Base-by-base conservation (phyloP, 495 filamentous ascomycete species). In the Amniculicola lignicola region DNA sequence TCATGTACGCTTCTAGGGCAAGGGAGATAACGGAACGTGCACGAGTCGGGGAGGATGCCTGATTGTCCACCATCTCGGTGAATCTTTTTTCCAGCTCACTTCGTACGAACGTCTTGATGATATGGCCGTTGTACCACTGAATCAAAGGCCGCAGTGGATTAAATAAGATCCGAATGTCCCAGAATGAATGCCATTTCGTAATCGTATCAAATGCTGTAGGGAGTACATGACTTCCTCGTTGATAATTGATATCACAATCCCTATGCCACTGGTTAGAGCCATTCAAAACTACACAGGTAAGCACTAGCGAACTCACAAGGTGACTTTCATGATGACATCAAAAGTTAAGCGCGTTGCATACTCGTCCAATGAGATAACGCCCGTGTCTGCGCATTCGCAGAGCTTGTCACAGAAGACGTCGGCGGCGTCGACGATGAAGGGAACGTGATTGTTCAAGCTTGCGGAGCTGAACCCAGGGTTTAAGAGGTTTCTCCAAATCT, bases 61-160 rank as follows among this genome's bases (percentile, higher is more conserved):
- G 3, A 14, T 1, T 12, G 16, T 4, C n/a, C 21, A 49, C 27
- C n/a, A 23, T 11, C 28, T 55, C 38, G 1, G 15, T 9, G 24
- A 55, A 61, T 1, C 51, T 31, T 15, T 50, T 24, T 11, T 61
- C 14, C n/a, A 61, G 33, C 16, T 55, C 39, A 7, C 22, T n/a
- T 1, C 25, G 2, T 11, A 61, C 44, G 21, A 36, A 55, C 0
- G 5, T 15, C 16, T 55, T 19, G 37, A 61, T 55, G 1, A 21
- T 10, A 0, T 24, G 21, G 24, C 36, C 22, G 23, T 50, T 24
- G 36, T 50, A 56, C 27, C 16, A 23, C 16, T 62, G 59, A 2
- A 51, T 24, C n/a, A 49, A 28, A 1, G 39, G 25, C 14, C 54
- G 54, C 27, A 51, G 18, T 1, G 46, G 54, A 31, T 58, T 15